Evolutionary conservation across 768 basidiomycete genomes (phyloP).

Genomic region (Russula sp.): DNA sequence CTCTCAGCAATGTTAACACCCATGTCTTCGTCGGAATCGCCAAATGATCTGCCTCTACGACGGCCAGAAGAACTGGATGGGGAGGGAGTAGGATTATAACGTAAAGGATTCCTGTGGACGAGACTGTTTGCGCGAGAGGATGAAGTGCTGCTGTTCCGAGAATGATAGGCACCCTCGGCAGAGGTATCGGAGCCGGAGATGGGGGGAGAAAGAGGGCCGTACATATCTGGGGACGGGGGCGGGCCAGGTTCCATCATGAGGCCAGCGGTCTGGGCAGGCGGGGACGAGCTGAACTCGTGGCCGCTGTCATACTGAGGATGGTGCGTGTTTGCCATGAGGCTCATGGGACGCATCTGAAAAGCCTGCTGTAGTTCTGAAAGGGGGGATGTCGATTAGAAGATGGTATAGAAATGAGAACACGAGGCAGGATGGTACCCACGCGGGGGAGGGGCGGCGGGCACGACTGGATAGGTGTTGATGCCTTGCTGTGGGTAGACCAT

Average conservation of each 20-base stretch:
- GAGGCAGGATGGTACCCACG: constrained; percentile 60
- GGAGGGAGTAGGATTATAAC: constrained; percentile 82
- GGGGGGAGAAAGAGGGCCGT: constrained; percentile 82
- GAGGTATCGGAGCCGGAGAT: constrained; percentile 89
- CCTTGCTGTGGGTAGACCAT: constrained; percentile 47
- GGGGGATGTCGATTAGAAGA: constrained; percentile 39
- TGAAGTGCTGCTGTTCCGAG: constrained; percentile 72
- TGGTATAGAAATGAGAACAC: constrained; percentile 60
- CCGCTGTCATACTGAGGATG: constrained; percentile 48
- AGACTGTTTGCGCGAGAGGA: constrained; percentile 74
- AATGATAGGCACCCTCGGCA: constrained; percentile 65
- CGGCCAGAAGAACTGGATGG: constrained; percentile 70
- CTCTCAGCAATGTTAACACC: constrained; percentile 65
- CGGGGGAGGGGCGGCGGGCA: constrained; percentile 56
- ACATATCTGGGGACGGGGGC: constrained; percentile 76
- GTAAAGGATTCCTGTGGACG: constrained; percentile 64
- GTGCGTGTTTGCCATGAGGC: constrained; percentile 66
- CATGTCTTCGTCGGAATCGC: constrained; percentile 69
- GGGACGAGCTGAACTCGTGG: constrained; percentile 53
- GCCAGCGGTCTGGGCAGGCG: constrained; percentile 30
- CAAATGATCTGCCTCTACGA: constrained; percentile 61
- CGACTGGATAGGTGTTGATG: constrained; percentile 52
- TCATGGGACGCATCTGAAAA: constrained; percentile 53
- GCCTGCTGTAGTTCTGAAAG: constrained; percentile 67
- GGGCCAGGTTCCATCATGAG: constrained; percentile 37